Conservation (phyloP, 2,329 filamentous ascomycete genomes). For the Podosphaera aphanis region DNA sequence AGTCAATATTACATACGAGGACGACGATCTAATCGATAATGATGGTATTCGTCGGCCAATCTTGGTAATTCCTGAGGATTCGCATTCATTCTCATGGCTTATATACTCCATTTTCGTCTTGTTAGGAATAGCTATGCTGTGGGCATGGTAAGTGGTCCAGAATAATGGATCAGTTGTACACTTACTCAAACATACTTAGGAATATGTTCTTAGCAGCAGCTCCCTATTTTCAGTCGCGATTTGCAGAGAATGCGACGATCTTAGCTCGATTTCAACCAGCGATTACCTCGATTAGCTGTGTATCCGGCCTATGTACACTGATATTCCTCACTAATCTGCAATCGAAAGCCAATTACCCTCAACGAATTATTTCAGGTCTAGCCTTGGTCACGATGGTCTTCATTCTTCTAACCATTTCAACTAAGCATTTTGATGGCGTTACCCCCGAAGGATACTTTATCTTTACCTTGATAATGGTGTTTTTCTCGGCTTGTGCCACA, state of each 20-base stretch:
- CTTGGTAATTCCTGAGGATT: slow-evolving; percentile 4
- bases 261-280: slow-evolving; percentile 69
- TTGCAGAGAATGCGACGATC: slow-evolving; percentile 46
- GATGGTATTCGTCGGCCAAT: slow-evolving; percentile 6
- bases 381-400: slow-evolving; percentile 59
- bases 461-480: slow-evolving; percentile 66
- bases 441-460: slow-evolving; percentile 46
- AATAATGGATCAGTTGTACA: slow-evolving; percentile 3
- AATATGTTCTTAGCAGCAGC: slow-evolving; percentile 96
- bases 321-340: slow-evolving; percentile 61
- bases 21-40: slow-evolving; percentile 6
- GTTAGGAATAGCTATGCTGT: slow-evolving; percentile 81
- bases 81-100: slow-evolving; percentile 50
- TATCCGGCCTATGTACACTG: slow-evolving; percentile 59
- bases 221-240: slow-evolving; percentile 75
- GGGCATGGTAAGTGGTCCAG: slow-evolving; percentile 56
- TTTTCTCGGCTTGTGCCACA: slow-evolving; percentile 53
- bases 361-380: slow-evolving; percentile 58
- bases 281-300: slow-evolving; percentile 65
- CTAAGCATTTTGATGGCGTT: slow-evolving; percentile 37
- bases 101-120: slow-evolving; percentile 72
- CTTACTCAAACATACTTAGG: slow-evolving; percentile 25
- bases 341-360: slow-evolving; percentile 62
- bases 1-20: slow-evolving; percentile 6
- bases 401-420: slow-evolving; percentile 56